A percentile compares a stretch with the other conserved stretches of the same genome.
Evolutionary conservation across 768 basidiomycete species (phyloP).

Genomic region (Antrodiella citrinella): DNA sequence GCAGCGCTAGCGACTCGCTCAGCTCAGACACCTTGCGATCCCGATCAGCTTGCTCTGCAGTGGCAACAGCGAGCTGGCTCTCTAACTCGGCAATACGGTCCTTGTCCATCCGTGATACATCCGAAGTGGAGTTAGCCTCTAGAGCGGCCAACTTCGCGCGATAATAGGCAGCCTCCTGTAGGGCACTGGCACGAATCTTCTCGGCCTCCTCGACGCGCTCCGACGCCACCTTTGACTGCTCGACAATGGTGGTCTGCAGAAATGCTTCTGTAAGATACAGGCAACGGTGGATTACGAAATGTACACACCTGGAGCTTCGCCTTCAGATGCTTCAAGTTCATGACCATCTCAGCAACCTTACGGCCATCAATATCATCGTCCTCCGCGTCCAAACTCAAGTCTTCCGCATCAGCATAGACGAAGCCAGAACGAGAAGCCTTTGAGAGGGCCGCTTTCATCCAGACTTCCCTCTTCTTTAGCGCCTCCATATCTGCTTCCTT

Average conservation of each 20-base stretch:
- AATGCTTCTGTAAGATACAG: no score
- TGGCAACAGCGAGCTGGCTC: slow-evolving; percentile 49
- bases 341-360: slow-evolving; percentile 58
- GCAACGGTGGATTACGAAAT: no score
- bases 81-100: slow-evolving; percentile 75
- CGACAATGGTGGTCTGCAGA: slow-evolving; percentile 56
- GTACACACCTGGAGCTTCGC: slow-evolving; percentile 73
- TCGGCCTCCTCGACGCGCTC: slow-evolving; percentile 77
- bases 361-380: slow-evolving; percentile 39
- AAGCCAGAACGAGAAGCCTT: slow-evolving; percentile 77
- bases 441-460: slow-evolving; percentile 77
- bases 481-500: slow-evolving; percentile 78
- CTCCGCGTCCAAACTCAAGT: slow-evolving; percentile 26
- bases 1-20: slow-evolving; percentile 62
- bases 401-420: slow-evolving; percentile 48
- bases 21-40: slow-evolving; percentile 71
- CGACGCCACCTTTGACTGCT: slow-evolving; percentile 71
- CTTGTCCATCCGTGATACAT: slow-evolving; percentile 64
- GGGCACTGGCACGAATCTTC: slow-evolving; percentile 63
- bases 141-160: slow-evolving; percentile 89
- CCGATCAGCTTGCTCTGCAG: slow-evolving; percentile 54
- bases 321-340: slow-evolving; percentile 83
- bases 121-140: slow-evolving; percentile 60
- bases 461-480: slow-evolving; percentile 67
- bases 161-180: slow-evolving; percentile 93